Evolutionary conservation across 768 basidiomycete genomes (phyloP).

Genomic region (Russula vinacea): DNA sequence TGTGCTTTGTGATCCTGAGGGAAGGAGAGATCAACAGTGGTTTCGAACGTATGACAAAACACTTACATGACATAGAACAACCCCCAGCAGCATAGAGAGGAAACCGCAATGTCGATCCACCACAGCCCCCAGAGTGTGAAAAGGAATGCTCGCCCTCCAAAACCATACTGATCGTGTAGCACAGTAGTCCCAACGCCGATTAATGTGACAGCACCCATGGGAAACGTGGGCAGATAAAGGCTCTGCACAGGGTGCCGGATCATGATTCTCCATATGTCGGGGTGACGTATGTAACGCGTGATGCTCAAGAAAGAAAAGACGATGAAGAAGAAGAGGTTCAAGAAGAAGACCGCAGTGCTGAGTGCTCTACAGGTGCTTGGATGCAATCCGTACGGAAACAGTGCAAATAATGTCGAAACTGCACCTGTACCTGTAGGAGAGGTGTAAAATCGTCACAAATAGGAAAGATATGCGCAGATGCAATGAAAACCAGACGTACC

Average conservation of each 20-base stretch:
- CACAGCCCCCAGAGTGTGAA: constrained; percentile 61
- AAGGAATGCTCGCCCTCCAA: constrained; percentile 53
- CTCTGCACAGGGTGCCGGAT: constrained; percentile 49
- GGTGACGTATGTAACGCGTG: constrained; percentile 53
- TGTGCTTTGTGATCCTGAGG: constrained; percentile 38
- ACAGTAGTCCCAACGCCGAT: constrained; percentile 50
- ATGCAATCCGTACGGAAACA: constrained; percentile 52
- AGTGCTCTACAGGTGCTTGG: constrained; percentile 43
- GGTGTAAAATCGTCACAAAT: background rate
- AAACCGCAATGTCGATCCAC: constrained; percentile 62
- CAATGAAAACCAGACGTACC: constrained; percentile 36
- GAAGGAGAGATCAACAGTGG: background rate
- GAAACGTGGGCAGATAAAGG: constrained; percentile 48
- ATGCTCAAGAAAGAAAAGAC: constrained; percentile 46
- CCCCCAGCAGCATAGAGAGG: constrained; percentile 57
- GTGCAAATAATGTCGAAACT: constrained; percentile 53
- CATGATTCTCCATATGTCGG: constrained; percentile 48
- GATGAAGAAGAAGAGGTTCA: constrained; percentile 43
- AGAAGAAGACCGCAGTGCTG: constrained; percentile 53
- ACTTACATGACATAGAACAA: constrained; percentile 65
- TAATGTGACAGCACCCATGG: constrained; percentile 61
- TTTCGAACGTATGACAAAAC: background rate
- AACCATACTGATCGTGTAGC: constrained; percentile 42
- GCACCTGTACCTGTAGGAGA: constrained; percentile 44
- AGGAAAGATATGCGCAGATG: background rate